These are phyloP conservation scores for Kodamaea laetipori DNA, from an alignment of 805 yeast species.

Conservation along the genomic window DNA sequence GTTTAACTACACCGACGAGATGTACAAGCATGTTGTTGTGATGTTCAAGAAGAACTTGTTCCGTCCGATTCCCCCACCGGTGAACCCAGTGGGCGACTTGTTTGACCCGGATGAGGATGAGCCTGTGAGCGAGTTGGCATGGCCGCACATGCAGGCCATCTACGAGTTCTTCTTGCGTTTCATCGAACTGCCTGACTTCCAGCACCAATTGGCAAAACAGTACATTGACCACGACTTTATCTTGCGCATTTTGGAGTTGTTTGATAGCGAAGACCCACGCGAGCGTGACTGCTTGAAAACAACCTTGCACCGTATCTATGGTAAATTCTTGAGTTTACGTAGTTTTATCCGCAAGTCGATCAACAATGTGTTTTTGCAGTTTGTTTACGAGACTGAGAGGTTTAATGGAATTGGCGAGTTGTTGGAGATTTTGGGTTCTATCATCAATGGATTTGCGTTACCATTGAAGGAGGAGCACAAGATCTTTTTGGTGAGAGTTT, in stretches of 20 bases:
- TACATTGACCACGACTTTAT: conserved; percentile 92
- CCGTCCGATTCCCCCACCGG: conserved; percentile 97
- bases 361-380: conserved; percentile 88
- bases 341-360: conserved; percentile 90
- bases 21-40: conserved; percentile 82
- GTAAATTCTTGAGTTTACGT: conserved; percentile 86
- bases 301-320: conserved; percentile 92
- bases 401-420: conserved; percentile 96
- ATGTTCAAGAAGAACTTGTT: conserved; percentile 90
- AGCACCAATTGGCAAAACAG: conserved; percentile 89
- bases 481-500: conserved; percentile 78
- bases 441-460: conserved; percentile 95
- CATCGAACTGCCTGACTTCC: conserved; percentile 92
- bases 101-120: conserved; percentile 99
- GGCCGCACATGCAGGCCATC: conserved; percentile 98
- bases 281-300: conserved; percentile 96
- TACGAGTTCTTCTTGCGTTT: conserved; percentile 92
- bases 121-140: conserved; percentile 92
- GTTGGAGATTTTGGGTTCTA: conserved; percentile 91
- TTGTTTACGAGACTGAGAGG: conserved; percentile 91
- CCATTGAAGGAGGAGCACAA: conserved; percentile 98
- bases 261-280: conserved; percentile 94
- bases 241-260: conserved; percentile 76
- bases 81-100: conserved; percentile 93
- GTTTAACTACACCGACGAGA: conserved; percentile 84